A percentile compares a stretch with the other conserved stretches of the same genome.
Evolutionary conservation across 2,329 filamentous ascomycete genomes (phyloP).

Genomic region (Lanzia echinophila): DNA sequence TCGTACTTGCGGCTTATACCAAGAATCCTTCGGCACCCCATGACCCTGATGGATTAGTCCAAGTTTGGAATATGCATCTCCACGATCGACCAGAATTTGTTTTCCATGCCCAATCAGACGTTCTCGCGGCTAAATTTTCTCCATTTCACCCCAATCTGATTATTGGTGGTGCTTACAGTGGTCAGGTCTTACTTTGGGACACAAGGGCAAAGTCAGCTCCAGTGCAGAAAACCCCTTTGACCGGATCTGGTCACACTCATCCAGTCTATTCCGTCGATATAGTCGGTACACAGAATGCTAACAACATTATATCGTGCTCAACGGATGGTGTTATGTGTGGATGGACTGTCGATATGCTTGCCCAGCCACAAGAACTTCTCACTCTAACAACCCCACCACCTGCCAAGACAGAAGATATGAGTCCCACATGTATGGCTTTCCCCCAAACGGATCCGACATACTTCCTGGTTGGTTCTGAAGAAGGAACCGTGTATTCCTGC

Average conservation of each 20-base stretch:
- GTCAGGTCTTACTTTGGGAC: constrained; percentile 95
- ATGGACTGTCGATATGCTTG: constrained; percentile 97
- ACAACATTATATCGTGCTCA: constrained; percentile 95
- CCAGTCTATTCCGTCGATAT: constrained; percentile 94
- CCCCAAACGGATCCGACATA: constrained; percentile 93
- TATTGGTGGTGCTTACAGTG: constrained; percentile 91
- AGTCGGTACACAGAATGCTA: constrained; percentile 95
- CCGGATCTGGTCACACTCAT: constrained; percentile 90
- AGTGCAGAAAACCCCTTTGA: constrained; percentile 92
- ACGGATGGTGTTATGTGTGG: constrained; percentile 95
- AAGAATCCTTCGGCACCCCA: constrained; percentile 94
- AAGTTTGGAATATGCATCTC: constrained; percentile 95
- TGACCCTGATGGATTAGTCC: constrained; percentile 86
- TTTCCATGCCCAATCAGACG: constrained; percentile 93
- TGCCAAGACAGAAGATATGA: constrained; percentile 87
- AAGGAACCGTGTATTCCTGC: constrained; percentile 92
- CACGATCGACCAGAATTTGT: constrained; percentile 93
- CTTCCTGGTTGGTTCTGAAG: constrained; percentile 94
- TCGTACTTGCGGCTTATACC: constrained; percentile 90
- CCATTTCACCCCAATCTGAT: constrained; percentile 96
- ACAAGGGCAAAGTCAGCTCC: constrained; percentile 83
- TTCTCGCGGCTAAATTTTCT: constrained; percentile 94
- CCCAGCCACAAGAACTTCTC: constrained; percentile 89
- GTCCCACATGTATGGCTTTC: constrained; percentile 90
- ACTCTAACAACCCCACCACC: constrained; percentile 81